Percentiles rank a stretch among this genome's conserved stretches.
These are phyloP conservation scores for Microbotryomycetes sp. DNA, from an alignment of 1,284 basidiomycete genomes.

Conservation along the genomic window DNA sequence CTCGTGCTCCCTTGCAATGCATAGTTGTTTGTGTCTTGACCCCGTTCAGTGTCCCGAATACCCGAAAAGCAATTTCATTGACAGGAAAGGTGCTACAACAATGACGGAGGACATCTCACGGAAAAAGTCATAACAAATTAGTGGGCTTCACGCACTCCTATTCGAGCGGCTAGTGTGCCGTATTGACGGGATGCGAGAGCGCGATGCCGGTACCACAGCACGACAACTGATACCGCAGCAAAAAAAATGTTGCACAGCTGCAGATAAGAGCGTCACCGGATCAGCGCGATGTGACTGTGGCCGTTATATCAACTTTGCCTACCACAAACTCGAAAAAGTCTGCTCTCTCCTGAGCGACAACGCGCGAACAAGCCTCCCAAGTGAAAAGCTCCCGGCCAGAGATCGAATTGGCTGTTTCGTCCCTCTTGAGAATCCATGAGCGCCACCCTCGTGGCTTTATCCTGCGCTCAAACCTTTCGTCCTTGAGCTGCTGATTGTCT, in stretches of 20 bases:
- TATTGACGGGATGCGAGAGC: slow-evolving; percentile 21
- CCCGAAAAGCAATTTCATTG: no score
- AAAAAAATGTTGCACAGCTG: slow-evolving; percentile 28
- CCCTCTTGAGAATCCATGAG: background rate
- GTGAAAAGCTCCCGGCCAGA: slow-evolving; percentile 2
- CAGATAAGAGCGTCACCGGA: background rate
- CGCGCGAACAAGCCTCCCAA: slow-evolving; percentile 22
- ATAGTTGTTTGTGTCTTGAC: no score
- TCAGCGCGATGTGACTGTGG: background rate
- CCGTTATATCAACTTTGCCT: background rate
- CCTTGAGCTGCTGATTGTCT: background rate
- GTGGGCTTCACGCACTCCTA: background rate
- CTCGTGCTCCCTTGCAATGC: no score
- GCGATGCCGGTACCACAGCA: slow-evolving; percentile 19
- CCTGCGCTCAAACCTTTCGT: background rate
- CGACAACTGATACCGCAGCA: slow-evolving; percentile 3
- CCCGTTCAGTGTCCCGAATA: no score
- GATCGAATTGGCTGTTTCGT: background rate
- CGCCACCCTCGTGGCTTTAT: no score
- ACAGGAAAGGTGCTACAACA: no score
- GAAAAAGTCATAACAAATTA: no score
- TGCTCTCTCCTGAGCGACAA: slow-evolving; percentile 15
- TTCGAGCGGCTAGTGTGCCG: slow-evolving; percentile 18
- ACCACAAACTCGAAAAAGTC: slow-evolving; percentile 29
- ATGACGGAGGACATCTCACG: no score